These are phyloP conservation scores for Pythium scleroteichum DNA, from an alignment of 352 stramenopile genomes.

Conservation along the genomic window DNA sequence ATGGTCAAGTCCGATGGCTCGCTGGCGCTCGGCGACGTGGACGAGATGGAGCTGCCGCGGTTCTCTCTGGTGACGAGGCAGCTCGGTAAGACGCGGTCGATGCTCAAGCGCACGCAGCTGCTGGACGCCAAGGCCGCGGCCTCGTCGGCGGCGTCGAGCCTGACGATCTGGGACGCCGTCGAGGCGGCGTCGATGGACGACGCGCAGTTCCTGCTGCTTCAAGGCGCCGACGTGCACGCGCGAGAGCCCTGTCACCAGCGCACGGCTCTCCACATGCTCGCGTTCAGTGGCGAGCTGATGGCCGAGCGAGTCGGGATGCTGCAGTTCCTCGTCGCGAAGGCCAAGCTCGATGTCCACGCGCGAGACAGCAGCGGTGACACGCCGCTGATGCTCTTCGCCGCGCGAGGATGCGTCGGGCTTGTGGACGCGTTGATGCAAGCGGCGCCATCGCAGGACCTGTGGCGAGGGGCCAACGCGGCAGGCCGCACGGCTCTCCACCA, in stretches of 20 bases:
- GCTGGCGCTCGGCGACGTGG: conserved; percentile 42
- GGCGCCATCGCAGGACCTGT: conserved; percentile 27
- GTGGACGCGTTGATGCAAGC: conserved; percentile 38
- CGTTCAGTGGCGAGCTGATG: conserved; percentile 54
- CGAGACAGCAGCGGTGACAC: conserved; percentile 46
- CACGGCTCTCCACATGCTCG: conserved; percentile 56
- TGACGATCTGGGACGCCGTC: conserved; percentile 53
- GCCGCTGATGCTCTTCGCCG: conserved; percentile 56
- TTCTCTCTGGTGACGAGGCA: conserved; percentile 41
- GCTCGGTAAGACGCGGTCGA: conserved; percentile 48
- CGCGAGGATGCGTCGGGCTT: conserved; percentile 46
- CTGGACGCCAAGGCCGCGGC: conserved; percentile 19
- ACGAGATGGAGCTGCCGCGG: conserved; percentile 51
- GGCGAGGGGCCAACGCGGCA: conserved; percentile 28
- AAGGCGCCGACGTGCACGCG: conserved; percentile 38
- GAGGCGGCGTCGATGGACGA: conserved; percentile 59
- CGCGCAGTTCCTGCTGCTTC: conserved; percentile 47
- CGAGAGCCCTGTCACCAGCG: conserved; percentile 47
- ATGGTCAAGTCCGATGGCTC: conserved; percentile 13
- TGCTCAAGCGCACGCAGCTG: conserved; percentile 43
- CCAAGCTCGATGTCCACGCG: conserved; percentile 42
- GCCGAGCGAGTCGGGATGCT: conserved; percentile 50
- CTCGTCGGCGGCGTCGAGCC: neutral
- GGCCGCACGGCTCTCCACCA: conserved; percentile 56
- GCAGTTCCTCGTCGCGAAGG: conserved; percentile 43